These are phyloP conservation scores for Saccharum officinarum DNA, from an alignment of 176 grass and related monocot species.

Conservation along the genomic window DNA sequence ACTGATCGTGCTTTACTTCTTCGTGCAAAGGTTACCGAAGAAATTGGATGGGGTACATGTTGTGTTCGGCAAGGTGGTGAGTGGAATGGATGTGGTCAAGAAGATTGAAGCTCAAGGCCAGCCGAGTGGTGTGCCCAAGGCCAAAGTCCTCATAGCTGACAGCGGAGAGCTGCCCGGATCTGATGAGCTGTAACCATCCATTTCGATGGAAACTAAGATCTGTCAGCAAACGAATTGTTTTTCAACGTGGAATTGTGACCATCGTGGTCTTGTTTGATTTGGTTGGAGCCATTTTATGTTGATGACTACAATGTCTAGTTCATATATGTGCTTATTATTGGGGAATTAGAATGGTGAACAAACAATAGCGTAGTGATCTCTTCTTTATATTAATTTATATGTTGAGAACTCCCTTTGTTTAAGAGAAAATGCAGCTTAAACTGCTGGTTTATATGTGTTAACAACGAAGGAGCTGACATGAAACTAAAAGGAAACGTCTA, in stretches of 20 bases:
- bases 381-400: not conserved
- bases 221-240: not conserved
- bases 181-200: not conserved
- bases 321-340: not conserved
- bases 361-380: not conserved
- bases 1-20: not conserved
- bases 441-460: no score
- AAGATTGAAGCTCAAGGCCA: constrained; percentile 56
- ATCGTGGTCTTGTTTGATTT: not conserved
- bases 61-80: constrained; percentile 66
- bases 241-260: not conserved
- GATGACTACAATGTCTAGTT: not conserved
- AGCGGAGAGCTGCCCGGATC: constrained; percentile 9
- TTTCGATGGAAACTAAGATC: not conserved
- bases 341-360: not conserved
- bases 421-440: no score
- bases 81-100: constrained; percentile 69
- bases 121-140: constrained; percentile 4
- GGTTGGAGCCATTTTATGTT: not conserved
- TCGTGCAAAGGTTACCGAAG: constrained; percentile 39
- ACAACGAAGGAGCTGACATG: no score
- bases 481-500: no score
- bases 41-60: constrained; percentile 47
- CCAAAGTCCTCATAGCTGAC: not conserved
- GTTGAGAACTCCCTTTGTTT: not conserved